A percentile compares a stretch with the other conserved stretches of the same genome.
Conservation (phyloP, 306 rosid genomes). For the Fragaria ananassa region DNA sequence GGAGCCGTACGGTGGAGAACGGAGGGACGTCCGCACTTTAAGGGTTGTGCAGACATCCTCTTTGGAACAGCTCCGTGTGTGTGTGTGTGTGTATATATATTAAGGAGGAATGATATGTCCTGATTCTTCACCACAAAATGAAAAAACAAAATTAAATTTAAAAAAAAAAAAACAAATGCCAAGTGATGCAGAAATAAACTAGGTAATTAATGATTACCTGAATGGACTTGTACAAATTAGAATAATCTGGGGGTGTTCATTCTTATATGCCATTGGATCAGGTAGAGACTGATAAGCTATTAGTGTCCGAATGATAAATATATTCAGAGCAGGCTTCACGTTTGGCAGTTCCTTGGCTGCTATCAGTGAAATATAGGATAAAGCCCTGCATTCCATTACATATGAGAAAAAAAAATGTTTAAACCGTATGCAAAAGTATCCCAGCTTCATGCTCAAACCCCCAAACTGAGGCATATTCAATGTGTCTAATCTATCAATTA, state of each 20-base stretch:
- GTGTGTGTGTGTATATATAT: too few species aligned
- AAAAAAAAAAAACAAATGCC: too few species aligned
- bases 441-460: conserved; percentile 19
- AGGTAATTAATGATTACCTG: conserved; percentile 49
- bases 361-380: conserved; percentile 58
- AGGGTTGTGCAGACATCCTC: too few species aligned
- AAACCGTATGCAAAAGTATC: conserved; percentile 8
- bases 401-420: conserved; percentile 20
- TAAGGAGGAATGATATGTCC: neutral
- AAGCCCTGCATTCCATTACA: conserved; percentile 66
- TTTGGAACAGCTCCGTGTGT: too few species aligned
- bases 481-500: neutral
- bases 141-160: neutral
- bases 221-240: conserved; percentile 84
- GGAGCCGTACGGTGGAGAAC: too few species aligned
- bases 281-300: conserved; percentile 89
- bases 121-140: conserved; percentile 12
- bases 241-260: conserved; percentile 72
- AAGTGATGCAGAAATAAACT: conserved; percentile 17
- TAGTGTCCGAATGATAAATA: conserved; percentile 60
- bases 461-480: conserved; percentile 13
- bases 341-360: conserved; percentile 58
- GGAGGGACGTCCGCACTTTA: too few species aligned
- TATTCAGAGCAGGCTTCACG: conserved; percentile 61
- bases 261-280: conserved; percentile 72